Conservation (phyloP, 805 yeast species). For the Pichia sporocuriosa region DNA sequence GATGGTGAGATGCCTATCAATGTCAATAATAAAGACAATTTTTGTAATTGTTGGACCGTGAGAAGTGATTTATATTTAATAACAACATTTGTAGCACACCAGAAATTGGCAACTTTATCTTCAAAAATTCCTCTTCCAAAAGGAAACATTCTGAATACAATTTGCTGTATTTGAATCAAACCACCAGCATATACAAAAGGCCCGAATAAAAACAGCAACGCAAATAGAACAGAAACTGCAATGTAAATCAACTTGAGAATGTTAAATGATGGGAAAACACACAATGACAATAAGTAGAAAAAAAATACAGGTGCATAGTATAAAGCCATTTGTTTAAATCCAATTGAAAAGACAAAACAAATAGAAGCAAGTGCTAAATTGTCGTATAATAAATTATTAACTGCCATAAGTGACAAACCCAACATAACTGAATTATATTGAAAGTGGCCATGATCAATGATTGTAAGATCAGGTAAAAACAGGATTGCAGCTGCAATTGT, state of each 20-base stretch:
- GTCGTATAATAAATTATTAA: conserved; percentile 59
- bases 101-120: conserved; percentile 93
- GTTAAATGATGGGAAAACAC: conserved; percentile 37
- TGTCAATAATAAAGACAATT: conserved; percentile 49
- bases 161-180: conserved; percentile 46
- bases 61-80: conserved; percentile 61
- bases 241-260: conserved; percentile 54
- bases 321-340: conserved; percentile 93
- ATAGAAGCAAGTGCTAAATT: conserved; percentile 63
- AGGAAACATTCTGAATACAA: conserved; percentile 72
- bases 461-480: conserved; percentile 72
- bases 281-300: conserved; percentile 61
- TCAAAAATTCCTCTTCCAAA: conserved; percentile 91
- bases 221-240: conserved; percentile 52
- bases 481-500: conserved; percentile 72
- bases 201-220: conserved; percentile 44
- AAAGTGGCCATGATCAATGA: conserved; percentile 96
- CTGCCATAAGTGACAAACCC: conserved; percentile 67
- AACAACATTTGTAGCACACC: conserved; percentile 88
- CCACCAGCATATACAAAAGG: conserved; percentile 55
- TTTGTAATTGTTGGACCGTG: conserved; percentile 50
- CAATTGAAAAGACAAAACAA: conserved; percentile 68
- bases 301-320: conserved; percentile 90
- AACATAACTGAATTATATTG: conserved; percentile 94
- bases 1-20: conserved; percentile 49